Percentiles rank a stretch among this genome's conserved stretches.
Evolutionary conservation across 2,329 filamentous ascomycete genomes (phyloP).

Genomic region (Sarocladiaceae sp.): DNA sequence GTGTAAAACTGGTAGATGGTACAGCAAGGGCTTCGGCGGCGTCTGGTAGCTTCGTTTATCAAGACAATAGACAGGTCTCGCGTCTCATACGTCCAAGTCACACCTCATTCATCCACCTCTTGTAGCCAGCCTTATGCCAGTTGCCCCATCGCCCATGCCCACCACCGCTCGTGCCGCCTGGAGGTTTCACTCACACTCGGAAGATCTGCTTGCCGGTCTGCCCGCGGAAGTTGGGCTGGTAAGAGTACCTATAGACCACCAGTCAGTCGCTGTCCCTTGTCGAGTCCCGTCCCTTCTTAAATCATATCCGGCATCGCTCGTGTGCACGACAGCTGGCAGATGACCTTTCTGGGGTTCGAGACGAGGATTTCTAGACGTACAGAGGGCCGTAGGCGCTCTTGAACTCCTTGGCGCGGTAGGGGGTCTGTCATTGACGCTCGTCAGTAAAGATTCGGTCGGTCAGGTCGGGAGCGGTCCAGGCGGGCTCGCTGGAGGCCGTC

Average conservation of each 20-base stretch:
- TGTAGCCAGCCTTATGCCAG: not conserved
- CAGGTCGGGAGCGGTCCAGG: not conserved
- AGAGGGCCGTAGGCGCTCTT: constrained; percentile 60
- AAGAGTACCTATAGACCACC: constrained; percentile 44
- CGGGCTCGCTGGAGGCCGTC: not conserved
- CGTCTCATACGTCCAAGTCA: too few species aligned
- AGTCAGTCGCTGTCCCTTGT: constrained; percentile 21
- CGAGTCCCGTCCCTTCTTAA: not conserved
- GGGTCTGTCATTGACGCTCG: constrained; percentile 34
- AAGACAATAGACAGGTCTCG: too few species aligned
- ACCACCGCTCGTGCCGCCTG: not conserved
- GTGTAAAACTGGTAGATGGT: not conserved
- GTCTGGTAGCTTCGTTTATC: too few species aligned
- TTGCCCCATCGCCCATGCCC: not conserved
- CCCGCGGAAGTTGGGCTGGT: constrained; percentile 49
- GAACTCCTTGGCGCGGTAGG: constrained; percentile 42
- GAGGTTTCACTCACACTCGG: constrained; percentile 42
- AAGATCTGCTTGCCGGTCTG: constrained; percentile 41
- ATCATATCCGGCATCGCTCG: too few species aligned
- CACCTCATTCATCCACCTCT: constrained; percentile 5
- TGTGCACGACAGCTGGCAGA: too few species aligned
- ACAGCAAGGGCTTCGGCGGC: not conserved
- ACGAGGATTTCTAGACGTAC: constrained; percentile 34
- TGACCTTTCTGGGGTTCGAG: too few species aligned
- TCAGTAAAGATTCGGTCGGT: not conserved